Conservation (phyloP, 352 stramenopile genomes). For the Lagenidium giganteum region DNA sequence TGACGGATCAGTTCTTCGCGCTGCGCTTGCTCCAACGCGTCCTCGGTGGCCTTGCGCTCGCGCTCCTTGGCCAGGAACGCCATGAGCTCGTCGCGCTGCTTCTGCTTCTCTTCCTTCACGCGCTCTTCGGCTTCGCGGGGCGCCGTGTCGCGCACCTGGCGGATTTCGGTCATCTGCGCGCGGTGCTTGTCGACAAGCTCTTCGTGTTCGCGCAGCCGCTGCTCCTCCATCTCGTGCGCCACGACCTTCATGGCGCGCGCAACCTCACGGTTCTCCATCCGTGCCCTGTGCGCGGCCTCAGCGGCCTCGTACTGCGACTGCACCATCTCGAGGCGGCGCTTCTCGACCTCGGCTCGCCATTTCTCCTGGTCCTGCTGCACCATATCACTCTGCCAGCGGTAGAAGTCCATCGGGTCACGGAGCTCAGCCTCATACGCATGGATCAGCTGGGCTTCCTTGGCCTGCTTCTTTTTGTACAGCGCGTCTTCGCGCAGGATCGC, state of each 20-base stretch:
- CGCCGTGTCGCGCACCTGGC: slow-evolving; percentile 70
- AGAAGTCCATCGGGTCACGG: slow-evolving; percentile 88
- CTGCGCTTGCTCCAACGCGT: slow-evolving; percentile 61
- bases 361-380: slow-evolving; percentile 71
- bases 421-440: slow-evolving; percentile 88
- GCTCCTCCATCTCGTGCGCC: slow-evolving; percentile 52
- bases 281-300: slow-evolving; percentile 53
- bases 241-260: slow-evolving; percentile 76
- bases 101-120: slow-evolving; percentile 51
- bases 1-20: slow-evolving; percentile 84
- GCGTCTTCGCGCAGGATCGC: slow-evolving; percentile 91
- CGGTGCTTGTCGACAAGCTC: slow-evolving; percentile 52
- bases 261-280: slow-evolving; percentile 78
- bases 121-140: slow-evolving; percentile 72
- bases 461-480: slow-evolving; percentile 89
- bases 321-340: slow-evolving; percentile 75
- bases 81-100: slow-evolving; percentile 59
- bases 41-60: slow-evolving; percentile 48
- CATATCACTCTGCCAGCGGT: slow-evolving; percentile 87
- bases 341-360: slow-evolving; percentile 65
- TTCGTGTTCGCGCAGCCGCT: slow-evolving; percentile 55
- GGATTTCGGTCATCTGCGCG: slow-evolving; percentile 52
- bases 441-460: slow-evolving; percentile 82
- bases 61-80: slow-evolving; percentile 55
- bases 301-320: slow-evolving; percentile 80